Base-by-base conservation (phyloP, 257 asterid species). In the Linaria vulgaris region DNA sequence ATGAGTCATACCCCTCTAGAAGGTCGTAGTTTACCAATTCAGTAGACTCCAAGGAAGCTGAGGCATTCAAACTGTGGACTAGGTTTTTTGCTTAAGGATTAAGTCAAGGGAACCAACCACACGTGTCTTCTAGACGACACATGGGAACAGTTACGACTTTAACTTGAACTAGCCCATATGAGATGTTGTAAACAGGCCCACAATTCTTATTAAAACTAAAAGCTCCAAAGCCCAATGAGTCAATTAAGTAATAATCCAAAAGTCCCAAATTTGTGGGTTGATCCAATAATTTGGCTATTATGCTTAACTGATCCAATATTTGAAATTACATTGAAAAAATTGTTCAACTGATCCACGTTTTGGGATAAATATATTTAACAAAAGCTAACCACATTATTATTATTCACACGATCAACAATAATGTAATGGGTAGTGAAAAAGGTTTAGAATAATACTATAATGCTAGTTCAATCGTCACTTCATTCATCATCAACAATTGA, bases 21-120 rank as follows among this genome's bases (percentile, higher is more conserved):
- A 81, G 82, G 87, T 72, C 63, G 56, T 3, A 37, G 62, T 3
- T n/a, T n/a, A 37, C 51, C 54, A 37, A 13, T 44, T 51, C 5
- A 27, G 34, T 49, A 66, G 31, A 16, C 61, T 64, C 63, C 6
- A 25, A 52, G 56, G 41, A 70, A 62, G 57, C 73, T 17, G 48
- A 50, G 60, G 48, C 1, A 41, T 68, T 76, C 78, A 70, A 73
- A 64, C 27, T 54, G 34, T 44, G 53, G 34, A 39, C 58, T 64
- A 12, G 22, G 14, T 19, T 0, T 21, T 25, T 43, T 63, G 68
- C 78, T 68, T 74, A 23, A 23, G 48, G 9, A 19, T 8, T 73
- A 73, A 56, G 78, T 56, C 30, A 64, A 21, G 64, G 66, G 45
- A 12, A 30, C 58, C 38, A 12, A 30, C 58, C 38, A 15, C 72